Conservation (phyloP, 176 grass and related monocot species). For the Aechmea fasciata region DNA sequence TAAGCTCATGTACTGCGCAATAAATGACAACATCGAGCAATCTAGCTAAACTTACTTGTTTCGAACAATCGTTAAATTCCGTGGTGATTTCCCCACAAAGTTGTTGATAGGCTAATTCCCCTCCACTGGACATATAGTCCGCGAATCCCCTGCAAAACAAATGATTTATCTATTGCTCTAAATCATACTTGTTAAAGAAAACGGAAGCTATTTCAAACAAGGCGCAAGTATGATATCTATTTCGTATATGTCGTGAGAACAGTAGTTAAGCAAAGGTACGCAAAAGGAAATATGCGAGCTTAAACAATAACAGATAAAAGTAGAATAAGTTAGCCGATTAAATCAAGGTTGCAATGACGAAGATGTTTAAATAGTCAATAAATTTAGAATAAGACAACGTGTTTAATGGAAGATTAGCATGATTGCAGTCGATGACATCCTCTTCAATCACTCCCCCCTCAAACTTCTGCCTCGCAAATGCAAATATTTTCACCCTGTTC, state of each 20-base stretch:
- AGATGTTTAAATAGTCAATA: not conserved
- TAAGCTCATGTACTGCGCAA: not conserved
- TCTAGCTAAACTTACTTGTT: constrained; percentile 40
- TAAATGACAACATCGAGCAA: not conserved
- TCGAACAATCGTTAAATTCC: constrained; percentile 95
- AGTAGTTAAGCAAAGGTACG: no score
- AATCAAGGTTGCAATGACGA: not conserved
- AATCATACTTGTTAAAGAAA: not conserved
- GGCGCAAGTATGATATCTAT: not conserved
- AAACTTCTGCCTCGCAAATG: not conserved
- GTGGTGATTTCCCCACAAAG: constrained; percentile 58
- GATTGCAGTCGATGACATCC: not conserved
- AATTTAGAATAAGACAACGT: not conserved
- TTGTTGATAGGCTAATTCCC: constrained; percentile 69
- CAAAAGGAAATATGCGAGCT: no score
- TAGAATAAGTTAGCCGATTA: no score
- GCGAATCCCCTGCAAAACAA: constrained; percentile 53
- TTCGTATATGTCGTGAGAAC: no score
- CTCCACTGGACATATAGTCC: constrained; percentile 76
- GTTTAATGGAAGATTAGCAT: not conserved
- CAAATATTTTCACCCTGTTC: no score
- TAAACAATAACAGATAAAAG: no score
- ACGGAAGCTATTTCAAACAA: not conserved
- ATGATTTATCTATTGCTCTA: not conserved
- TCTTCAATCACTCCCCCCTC: no score